Base-by-base conservation (phyloP, 345 rosid species). In the Psidium guajava region DNA sequence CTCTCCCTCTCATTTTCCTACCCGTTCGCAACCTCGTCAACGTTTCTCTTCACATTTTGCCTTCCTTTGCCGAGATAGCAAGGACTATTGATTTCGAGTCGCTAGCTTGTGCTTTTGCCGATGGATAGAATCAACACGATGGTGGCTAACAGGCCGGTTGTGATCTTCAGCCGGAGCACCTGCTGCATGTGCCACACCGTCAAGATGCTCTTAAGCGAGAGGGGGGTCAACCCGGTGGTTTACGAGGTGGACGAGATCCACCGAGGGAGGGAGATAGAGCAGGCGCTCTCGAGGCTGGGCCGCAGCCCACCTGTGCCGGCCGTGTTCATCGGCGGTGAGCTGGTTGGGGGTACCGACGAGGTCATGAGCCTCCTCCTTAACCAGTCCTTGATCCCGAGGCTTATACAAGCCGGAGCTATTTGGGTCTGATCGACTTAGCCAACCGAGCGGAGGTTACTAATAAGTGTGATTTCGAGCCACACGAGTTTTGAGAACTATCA, bases 321-420 rank as follows among this genome's bases (percentile, higher is more conserved):
- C 0, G 94, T 96, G 54, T 96, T 96, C 91, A 93, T 96, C 12
- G 96, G 98, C 1, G 98, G 98, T 24, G 92, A 93, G 80, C 94
- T 95, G 74, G 91, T 96, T 6, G 99, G 99, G 55, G 99, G 99
- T 44, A 90, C 98, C 85, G 92, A 94, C 53, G 96, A 94, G 90
- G 89, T 94, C 87, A 95, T 95, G 98, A 94, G 93, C 84, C 95
- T 93, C 86, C 99, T 95, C 88, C 99, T 96, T 77, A 93, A 89
- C 81, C 92, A 95, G 21, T 87, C 96, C 52, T 90, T 96, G 73
- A 91, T 93, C 88, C 98, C 98, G 3, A 91, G 91, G 98, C 99
- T 96, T 61, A 93, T 86, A 89, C 83, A 88, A 15, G 98, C 89
- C 50, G 98, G 99, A 40, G 99, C 99, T 49, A 86, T 96, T 54